Percentiles rank a stretch among this genome's conserved stretches.
phyloP scores from a whole-genome alignment of 2,329 filamentous ascomycete species.

The Colletotrichum incanum region DNA sequence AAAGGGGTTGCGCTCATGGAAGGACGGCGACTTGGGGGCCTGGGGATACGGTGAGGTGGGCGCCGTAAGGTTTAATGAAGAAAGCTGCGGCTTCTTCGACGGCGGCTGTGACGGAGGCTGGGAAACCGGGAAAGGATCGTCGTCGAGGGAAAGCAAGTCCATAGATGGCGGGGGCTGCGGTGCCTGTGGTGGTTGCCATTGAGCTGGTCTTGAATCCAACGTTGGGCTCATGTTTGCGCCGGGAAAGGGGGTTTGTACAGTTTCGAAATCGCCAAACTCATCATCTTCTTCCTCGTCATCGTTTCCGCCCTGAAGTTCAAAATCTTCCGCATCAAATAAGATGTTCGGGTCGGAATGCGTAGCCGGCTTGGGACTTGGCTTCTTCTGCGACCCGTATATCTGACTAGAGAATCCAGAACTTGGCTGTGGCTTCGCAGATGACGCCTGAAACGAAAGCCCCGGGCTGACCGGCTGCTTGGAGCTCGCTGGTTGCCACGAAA shows the following conservation, averaged over 20 bases:
- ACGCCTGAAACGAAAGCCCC: conserved; percentile 17
- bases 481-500: conserved; percentile 15
- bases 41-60: conserved; percentile 59
- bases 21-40: conserved; percentile 67
- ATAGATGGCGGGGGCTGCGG: conserved; percentile 50
- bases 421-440: conserved; percentile 43
- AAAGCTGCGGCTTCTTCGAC: conserved; percentile 52
- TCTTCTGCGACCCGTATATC: conserved; percentile 13
- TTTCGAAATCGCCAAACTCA: conserved; percentile 75
- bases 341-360: conserved; percentile 64
- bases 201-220: conserved; percentile 43
- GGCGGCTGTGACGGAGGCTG: conserved; percentile 46
- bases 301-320: conserved; percentile 58
- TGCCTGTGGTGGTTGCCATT: conserved; percentile 41
- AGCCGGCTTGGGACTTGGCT: conserved; percentile 15
- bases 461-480: conserved; percentile 21
- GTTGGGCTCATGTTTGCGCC: conserved; percentile 28
- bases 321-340: conserved; percentile 77
- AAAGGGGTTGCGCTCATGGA: conserved; percentile 69
- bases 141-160: conserved; percentile 60
- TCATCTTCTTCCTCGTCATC: conserved; percentile 59
- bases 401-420: conserved; percentile 44
- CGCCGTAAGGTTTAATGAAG: conserved; percentile 52
- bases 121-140: conserved; percentile 47
- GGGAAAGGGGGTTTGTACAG: conserved; percentile 50